phyloP scores from a whole-genome alignment of 495 filamentous ascomycete genomes.

The Amorphotheca resinae region DNA sequence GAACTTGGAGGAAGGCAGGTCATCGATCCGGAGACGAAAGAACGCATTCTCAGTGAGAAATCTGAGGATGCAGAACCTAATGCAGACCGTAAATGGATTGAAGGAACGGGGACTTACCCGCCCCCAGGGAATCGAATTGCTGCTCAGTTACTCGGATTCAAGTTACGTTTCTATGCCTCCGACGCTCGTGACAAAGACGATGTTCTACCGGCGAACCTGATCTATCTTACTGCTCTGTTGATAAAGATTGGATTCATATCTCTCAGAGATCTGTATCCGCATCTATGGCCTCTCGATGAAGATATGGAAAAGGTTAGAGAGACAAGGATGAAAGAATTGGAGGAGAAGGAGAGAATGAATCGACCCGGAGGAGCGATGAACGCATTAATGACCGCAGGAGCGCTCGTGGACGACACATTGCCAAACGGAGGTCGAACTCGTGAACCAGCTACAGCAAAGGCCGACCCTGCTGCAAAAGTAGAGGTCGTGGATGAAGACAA shows the following conservation, averaged over 20 bases:
- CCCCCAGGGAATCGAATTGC: slow-evolving; percentile 80
- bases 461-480: slow-evolving; percentile 33
- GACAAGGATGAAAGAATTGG: slow-evolving; percentile 61
- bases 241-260: slow-evolving; percentile 98
- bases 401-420: slow-evolving; percentile 70
- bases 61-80: slow-evolving; percentile 26
- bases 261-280: slow-evolving; percentile 82
- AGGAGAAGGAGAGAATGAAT: slow-evolving; percentile 56
- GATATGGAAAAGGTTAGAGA: slow-evolving; percentile 60
- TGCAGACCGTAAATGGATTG: slow-evolving; percentile 57
- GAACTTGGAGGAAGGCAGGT: slow-evolving; percentile 58
- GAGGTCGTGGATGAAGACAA: slow-evolving; percentile 39
- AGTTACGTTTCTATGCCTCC: slow-evolving; percentile 84
- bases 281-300: slow-evolving; percentile 77
- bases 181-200: slow-evolving; percentile 54
- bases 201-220: slow-evolving; percentile 73
- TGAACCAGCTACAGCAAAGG: slow-evolving; percentile 20
- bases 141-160: slow-evolving; percentile 93
- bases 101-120: slow-evolving; percentile 64
- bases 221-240: slow-evolving; percentile 77
- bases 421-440: slow-evolving; percentile 25
- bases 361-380: slow-evolving; percentile 58
- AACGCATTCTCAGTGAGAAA: slow-evolving; percentile 33
- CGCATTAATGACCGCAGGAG: slow-evolving; percentile 81
- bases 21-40: slow-evolving; percentile 32